Conservation (phyloP, 768 basidiomycete genomes). For the Suillus placidus region DNA sequence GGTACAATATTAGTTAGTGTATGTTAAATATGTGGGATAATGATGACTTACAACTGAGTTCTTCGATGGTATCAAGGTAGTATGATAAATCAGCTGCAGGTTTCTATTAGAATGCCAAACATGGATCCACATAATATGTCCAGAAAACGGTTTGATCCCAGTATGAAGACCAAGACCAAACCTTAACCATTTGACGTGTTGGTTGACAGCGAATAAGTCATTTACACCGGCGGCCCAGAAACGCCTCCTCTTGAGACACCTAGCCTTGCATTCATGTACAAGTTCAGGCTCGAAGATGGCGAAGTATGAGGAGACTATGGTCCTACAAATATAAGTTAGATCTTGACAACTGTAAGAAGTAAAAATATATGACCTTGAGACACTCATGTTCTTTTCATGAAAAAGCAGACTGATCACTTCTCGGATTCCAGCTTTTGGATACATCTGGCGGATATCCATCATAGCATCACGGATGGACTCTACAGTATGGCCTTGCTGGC, state of each 20-base stretch:
- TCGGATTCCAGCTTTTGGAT: neutral
- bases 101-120: too few relatives aligned
- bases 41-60: too few relatives aligned
- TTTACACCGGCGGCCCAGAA: constrained; percentile 29
- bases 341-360: neutral
- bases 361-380: neutral
- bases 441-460: neutral
- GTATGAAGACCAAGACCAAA: too few relatives aligned
- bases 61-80: too few relatives aligned
- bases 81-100: too few relatives aligned
- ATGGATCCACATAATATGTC: too few relatives aligned
- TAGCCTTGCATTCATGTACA: constrained; percentile 19
- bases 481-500: neutral
- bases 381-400: neutral
- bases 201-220: too few relatives aligned
- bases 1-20: too few relatives aligned
- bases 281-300: constrained; percentile 20
- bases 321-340: neutral
- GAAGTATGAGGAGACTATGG: neutral
- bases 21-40: too few relatives aligned
- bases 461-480: neutral
- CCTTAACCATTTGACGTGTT: too few relatives aligned
- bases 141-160: too few relatives aligned
- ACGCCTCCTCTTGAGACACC: constrained; percentile 27
- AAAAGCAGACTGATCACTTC: neutral